Evolutionary conservation across 176 grass and related monocot species (phyloP), one percentile per base, ranked within the genome.

Genomic region (Pontederia crassipes): DNA sequence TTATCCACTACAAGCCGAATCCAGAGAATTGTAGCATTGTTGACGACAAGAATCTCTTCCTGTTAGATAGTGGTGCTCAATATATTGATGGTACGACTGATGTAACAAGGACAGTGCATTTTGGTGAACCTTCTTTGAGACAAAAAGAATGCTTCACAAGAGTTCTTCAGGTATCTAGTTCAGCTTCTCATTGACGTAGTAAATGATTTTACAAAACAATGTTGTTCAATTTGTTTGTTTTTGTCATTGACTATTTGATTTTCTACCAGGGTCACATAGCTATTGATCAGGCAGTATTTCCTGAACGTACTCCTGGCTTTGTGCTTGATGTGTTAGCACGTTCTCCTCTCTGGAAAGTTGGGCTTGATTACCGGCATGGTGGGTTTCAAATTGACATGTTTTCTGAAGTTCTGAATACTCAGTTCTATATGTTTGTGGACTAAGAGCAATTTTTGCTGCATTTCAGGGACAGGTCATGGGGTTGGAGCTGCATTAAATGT

Each of bases 1-100:
- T 96, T 72, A 96, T 96, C 82, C 91, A 96, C 71, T 96, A 96
- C 76, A 82, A 59, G 9, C 81, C 91, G 69, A 90, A 46, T 50
- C 58, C 65, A 57, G 78, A 87, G 66, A 79, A 57, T 83, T 96
- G 91, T 70, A 88, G 78, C 55, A 66, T 83, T 68, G 79, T 96
- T 72, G 78, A 72, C 62, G 72, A 46, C 24, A 85, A 90, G 29
- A 88, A 87, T 77, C 72, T 96, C 12, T 90, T 96, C 78, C 82
- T 96, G 45, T 82, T 96, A 85, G 91, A 96, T 87, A 96, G 91
- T 82, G 91, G 91, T 73, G 91, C 78, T 74, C 91, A 96, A 65
- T 96, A 96, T 75, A 68, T 82, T 60, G 91, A 96, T 75, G 91
- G 91, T 61, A 96, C 91, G 9, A 96, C 91, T 76, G 91, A 96